A percentile compares a stretch with the other conserved stretches of the same genome.
These are phyloP conservation scores for Exophiala bonariae DNA, from an alignment of 2,329 filamentous ascomycete genomes.

Conservation along the genomic window DNA sequence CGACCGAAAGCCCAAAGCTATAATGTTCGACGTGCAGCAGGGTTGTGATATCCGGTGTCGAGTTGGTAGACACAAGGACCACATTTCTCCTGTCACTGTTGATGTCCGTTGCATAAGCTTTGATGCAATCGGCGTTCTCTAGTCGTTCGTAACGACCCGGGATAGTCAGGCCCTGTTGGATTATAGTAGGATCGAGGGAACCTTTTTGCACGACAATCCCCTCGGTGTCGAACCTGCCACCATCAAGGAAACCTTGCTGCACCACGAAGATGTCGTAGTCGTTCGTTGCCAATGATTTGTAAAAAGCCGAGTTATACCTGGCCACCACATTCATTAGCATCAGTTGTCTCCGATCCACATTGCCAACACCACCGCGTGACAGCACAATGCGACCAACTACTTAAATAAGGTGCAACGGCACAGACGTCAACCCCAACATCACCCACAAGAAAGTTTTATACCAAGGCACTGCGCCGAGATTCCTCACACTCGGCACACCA, in stretches of 20 bases:
- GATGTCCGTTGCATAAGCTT: constrained; percentile 16
- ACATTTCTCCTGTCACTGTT: constrained; percentile 16
- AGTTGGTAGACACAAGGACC: constrained; percentile 18
- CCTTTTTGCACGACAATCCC: too few relatives aligned
- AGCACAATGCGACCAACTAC: background rate
- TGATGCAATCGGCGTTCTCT: constrained; percentile 15
- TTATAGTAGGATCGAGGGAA: too few relatives aligned
- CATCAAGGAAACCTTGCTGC: constrained; percentile 21
- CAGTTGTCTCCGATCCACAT: background rate
- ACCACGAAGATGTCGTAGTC: constrained; percentile 27
- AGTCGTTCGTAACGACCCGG: constrained; percentile 10
- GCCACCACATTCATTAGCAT: background rate
- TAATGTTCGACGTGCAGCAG: constrained; percentile 4
- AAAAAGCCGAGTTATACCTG: constrained; percentile 33
- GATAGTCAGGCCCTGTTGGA: too few relatives aligned
- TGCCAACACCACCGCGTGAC: background rate
- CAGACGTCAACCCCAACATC: constrained; percentile 24
- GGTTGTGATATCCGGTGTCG: background rate
- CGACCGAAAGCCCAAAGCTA: background rate
- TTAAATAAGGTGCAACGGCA: constrained; percentile 31
- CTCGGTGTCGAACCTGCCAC: constrained; percentile 3
- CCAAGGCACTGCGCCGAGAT: constrained; percentile 24
- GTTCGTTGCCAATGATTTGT: constrained; percentile 24
- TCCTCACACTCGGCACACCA: constrained; percentile 31
- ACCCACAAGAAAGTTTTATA: constrained; percentile 25